These are phyloP conservation scores for Melampsora larici-populina DNA, from an alignment of 1,284 basidiomycete species.

Conservation along the genomic window DNA sequence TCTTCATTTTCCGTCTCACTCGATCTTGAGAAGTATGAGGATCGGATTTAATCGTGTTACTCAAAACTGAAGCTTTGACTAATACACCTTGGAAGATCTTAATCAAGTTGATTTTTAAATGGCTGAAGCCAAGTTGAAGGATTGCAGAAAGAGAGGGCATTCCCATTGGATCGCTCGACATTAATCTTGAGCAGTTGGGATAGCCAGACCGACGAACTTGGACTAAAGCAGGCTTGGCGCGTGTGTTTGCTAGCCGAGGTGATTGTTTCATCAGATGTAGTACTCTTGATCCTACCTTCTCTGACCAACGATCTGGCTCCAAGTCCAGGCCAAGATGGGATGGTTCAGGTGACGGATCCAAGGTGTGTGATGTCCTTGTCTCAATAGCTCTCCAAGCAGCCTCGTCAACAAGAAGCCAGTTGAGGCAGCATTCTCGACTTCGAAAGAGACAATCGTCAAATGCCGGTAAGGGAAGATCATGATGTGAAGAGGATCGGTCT, in stretches of 20 bases:
- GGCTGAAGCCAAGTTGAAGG: not conserved
- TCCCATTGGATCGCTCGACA: not conserved
- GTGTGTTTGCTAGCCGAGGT: too few relatives aligned
- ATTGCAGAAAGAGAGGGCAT: not conserved
- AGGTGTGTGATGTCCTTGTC: not conserved
- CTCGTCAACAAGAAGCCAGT: slow-evolving; percentile 35
- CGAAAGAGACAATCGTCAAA: slow-evolving; percentile 21
- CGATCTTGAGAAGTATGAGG: too few relatives aligned
- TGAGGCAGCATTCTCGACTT: slow-evolving; percentile 16
- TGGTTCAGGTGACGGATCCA: too few relatives aligned
- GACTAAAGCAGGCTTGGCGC: too few relatives aligned
- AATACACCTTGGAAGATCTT: too few relatives aligned
- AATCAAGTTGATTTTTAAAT: too few relatives aligned
- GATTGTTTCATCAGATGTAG: not conserved
- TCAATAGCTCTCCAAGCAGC: slow-evolving; percentile 5
- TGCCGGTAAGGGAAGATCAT: slow-evolving; percentile 6
- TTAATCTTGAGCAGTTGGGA: too few relatives aligned
- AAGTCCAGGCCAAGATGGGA: not conserved
- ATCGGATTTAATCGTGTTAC: too few relatives aligned
- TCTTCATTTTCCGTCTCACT: slow-evolving; percentile 17
- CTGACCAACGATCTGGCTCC: slow-evolving; percentile 7
- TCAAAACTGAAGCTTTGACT: too few relatives aligned
- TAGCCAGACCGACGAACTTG: too few relatives aligned
- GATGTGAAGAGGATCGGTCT: not conserved
- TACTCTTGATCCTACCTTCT: slow-evolving; percentile 2